phyloP scores from a whole-genome alignment of 1,284 basidiomycete species.

The Phenoliferia sp. region DNA sequence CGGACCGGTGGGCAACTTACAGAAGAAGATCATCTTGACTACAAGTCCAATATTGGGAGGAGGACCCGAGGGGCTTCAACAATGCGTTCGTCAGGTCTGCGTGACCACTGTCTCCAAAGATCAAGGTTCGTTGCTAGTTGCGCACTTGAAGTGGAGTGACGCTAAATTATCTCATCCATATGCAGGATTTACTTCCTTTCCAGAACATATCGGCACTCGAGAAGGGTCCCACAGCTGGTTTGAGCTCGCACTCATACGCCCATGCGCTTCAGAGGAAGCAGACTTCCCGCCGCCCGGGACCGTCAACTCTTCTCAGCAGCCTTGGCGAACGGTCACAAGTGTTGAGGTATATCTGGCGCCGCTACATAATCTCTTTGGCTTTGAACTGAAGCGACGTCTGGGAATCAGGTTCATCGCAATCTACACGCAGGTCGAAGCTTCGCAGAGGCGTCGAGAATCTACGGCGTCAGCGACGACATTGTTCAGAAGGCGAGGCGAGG shows the following conservation, averaged over 20 bases:
- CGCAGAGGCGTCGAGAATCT: not conserved
- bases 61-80: not conserved
- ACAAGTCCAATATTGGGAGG: not conserved
- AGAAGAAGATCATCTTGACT: not conserved
- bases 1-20: not conserved
- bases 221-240: not conserved
- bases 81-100: not conserved
- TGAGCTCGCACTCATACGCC: not conserved
- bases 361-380: too few relatives aligned
- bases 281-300: not conserved
- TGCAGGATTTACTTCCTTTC: not conserved
- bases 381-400: not conserved
- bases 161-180: not conserved
- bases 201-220: not conserved
- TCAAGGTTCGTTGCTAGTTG: not conserved
- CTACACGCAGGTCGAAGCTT: not conserved
- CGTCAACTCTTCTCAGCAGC: not conserved
- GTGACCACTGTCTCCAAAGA: not conserved
- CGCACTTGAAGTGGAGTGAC: not conserved
- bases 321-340: not conserved
- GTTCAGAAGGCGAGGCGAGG: not conserved
- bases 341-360: not conserved
- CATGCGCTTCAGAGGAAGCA: not conserved
- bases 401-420: not conserved
- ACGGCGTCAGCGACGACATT: not conserved